Evolutionary conservation across 208 protist genomes (phyloP).

Genomic region (Trypanosoma vivax): DNA sequence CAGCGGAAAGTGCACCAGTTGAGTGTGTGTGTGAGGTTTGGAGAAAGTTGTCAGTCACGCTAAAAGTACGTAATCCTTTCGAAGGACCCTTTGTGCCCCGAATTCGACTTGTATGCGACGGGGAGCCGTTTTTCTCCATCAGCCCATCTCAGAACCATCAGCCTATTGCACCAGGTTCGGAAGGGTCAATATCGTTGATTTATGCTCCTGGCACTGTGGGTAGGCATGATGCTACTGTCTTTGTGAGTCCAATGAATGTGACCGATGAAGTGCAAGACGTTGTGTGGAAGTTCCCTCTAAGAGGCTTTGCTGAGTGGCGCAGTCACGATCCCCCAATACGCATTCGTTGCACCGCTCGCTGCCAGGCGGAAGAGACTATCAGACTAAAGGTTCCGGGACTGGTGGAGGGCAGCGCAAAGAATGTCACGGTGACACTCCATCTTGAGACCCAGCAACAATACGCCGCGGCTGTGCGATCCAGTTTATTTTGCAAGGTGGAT

Average conservation of each 20-base stretch:
- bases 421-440: constrained; percentile 28
- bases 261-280: constrained; percentile 29
- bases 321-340: constrained; percentile 36
- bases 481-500: constrained; percentile 30
- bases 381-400: constrained; percentile 44
- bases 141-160: constrained; percentile 7
- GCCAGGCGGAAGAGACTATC: constrained; percentile 40
- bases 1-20: constrained; percentile 32
- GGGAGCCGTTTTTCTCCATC: constrained; percentile 27
- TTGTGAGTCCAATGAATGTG: constrained; percentile 33
- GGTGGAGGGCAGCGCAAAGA: constrained; percentile 18
- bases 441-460: constrained; percentile 44
- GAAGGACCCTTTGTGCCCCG: constrained; percentile 29
- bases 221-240: constrained; percentile 43
- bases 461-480: constrained; percentile 24
- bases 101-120: constrained; percentile 25
- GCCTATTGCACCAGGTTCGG: constrained; percentile 33
- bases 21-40: constrained; percentile 51
- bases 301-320: constrained; percentile 71
- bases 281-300: constrained; percentile 71
- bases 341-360: constrained; percentile 51
- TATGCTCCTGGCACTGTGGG: constrained; percentile 66
- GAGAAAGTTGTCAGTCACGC: constrained; percentile 20
- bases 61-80: constrained; percentile 81
- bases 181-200: constrained; percentile 37